These are phyloP conservation scores for Corymbia calophylla DNA, from an alignment of 441 rosid genomes.

Conservation along the genomic window DNA sequence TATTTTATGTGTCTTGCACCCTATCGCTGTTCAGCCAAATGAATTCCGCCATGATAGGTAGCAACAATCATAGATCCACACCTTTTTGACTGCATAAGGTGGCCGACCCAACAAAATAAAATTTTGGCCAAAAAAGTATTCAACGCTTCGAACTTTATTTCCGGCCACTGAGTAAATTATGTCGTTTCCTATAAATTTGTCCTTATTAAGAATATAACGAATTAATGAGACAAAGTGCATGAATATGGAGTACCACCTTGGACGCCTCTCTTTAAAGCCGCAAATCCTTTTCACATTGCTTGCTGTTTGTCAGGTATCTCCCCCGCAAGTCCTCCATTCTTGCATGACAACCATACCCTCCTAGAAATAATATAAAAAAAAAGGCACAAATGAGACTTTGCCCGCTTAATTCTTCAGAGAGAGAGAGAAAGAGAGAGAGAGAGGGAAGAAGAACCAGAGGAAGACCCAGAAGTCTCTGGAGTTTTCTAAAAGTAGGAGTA, in stretches of 20 bases:
- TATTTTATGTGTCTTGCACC: neutral
- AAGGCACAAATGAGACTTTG: neutral
- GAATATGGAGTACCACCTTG: neutral
- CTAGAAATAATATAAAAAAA: neutral
- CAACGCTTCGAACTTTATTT: neutral
- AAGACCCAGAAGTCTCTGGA: neutral
- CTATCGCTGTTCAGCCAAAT: neutral
- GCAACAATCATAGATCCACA: neutral
- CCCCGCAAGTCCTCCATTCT: neutral
- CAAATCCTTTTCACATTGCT: neutral
- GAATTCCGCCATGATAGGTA: neutral
- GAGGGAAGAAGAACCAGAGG: neutral
- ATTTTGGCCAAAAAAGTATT: neutral
- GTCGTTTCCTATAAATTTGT: neutral
- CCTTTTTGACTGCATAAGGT: neutral
- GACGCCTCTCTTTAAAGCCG: neutral
- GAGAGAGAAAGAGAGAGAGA: too few relatives aligned
- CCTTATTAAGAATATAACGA: neutral
- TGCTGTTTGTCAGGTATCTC: neutral
- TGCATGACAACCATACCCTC: neutral
- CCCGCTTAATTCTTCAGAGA: neutral
- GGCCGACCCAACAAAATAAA: neutral
- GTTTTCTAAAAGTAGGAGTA: neutral
- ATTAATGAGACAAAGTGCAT: neutral
- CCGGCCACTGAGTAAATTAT: neutral